These are phyloP conservation scores for Spathaspora girioi DNA, from an alignment of 805 yeast species.

Conservation along the genomic window DNA sequence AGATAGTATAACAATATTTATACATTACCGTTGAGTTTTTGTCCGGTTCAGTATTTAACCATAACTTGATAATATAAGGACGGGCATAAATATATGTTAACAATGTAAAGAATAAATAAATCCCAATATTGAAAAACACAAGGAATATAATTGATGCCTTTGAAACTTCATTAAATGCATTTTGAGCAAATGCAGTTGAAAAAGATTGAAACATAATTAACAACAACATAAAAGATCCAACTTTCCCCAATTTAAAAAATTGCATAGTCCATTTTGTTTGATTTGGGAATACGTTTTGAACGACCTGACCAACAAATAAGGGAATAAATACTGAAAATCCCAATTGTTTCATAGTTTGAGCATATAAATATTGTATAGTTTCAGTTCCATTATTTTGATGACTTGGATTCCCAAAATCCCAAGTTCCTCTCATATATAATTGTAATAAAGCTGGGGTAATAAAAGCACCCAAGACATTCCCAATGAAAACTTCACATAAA, in stretches of 20 bases:
- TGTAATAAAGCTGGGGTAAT: slow-evolving; percentile 83
- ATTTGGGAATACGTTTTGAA: slow-evolving; percentile 66
- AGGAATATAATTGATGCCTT: slow-evolving; percentile 69
- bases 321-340: slow-evolving; percentile 85
- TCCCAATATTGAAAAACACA: slow-evolving; percentile 78
- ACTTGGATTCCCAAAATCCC: slow-evolving; percentile 77
- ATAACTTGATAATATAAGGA: slow-evolving; percentile 45
- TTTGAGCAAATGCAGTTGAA: slow-evolving; percentile 81
- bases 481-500: slow-evolving; percentile 79
- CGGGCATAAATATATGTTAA: slow-evolving; percentile 60
- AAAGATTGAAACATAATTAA: slow-evolving; percentile 76
- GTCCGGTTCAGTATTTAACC: slow-evolving; percentile 47
- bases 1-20: slow-evolving; percentile 36
- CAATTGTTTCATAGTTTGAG: slow-evolving; percentile 79
- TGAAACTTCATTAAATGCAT: slow-evolving; percentile 70
- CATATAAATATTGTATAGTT: slow-evolving; percentile 56
- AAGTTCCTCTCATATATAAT: slow-evolving; percentile 55
- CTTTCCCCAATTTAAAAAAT: slow-evolving; percentile 60
- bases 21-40: slow-evolving; percentile 45
- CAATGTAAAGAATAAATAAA: slow-evolving; percentile 71
- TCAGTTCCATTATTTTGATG: slow-evolving; percentile 45
- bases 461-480: slow-evolving; percentile 82
- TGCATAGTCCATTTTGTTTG: slow-evolving; percentile 59
- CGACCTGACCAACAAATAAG: slow-evolving; percentile 79
- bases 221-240: slow-evolving; percentile 76